Conservation (phyloP, 2,329 filamentous ascomycete genomes). For the Hypoxylon rubiginosum region DNA sequence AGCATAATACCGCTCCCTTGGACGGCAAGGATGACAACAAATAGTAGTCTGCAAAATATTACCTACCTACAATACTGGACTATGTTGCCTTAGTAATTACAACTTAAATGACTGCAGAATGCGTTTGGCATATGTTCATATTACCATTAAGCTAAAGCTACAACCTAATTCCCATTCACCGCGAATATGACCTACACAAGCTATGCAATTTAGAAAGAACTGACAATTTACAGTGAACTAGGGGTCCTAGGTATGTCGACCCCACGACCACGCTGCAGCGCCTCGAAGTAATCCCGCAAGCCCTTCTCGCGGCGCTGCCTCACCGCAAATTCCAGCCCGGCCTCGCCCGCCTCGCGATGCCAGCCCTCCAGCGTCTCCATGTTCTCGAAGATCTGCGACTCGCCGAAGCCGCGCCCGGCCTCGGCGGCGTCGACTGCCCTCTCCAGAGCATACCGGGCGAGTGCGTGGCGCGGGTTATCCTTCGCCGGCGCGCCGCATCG, state of each 20-base stretch:
- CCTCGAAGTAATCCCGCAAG: conserved; percentile 34
- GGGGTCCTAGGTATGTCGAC: conserved; percentile 11
- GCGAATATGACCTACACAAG: background rate
- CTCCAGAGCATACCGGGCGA: conserved; percentile 38
- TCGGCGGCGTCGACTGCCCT: conserved; percentile 37
- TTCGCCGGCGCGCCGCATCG: conserved; percentile 25
- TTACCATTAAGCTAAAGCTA: background rate
- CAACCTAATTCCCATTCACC: background rate
- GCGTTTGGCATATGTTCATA: background rate
- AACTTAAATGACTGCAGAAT: background rate
- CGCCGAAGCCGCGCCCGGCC: conserved; percentile 33
- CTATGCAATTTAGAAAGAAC: background rate
- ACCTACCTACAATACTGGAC: background rate
- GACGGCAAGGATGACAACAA: background rate
- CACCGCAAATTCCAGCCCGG: conserved; percentile 23
- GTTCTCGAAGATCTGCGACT: conserved; percentile 40
- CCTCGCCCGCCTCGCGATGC: conserved; percentile 41
- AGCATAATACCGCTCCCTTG: background rate
- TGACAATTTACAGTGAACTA: conserved; percentile 8
- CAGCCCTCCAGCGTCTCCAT: conserved; percentile 40
- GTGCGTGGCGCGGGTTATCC: conserved; percentile 36
- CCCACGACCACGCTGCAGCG: conserved; percentile 13
- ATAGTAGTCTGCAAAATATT: background rate
- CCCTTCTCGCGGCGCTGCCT: conserved; percentile 32
- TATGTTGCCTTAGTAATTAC: background rate